Evolutionary conservation across 352 stramenopile species (phyloP).

Genomic region (Globisporangium orthogonon): DNA sequence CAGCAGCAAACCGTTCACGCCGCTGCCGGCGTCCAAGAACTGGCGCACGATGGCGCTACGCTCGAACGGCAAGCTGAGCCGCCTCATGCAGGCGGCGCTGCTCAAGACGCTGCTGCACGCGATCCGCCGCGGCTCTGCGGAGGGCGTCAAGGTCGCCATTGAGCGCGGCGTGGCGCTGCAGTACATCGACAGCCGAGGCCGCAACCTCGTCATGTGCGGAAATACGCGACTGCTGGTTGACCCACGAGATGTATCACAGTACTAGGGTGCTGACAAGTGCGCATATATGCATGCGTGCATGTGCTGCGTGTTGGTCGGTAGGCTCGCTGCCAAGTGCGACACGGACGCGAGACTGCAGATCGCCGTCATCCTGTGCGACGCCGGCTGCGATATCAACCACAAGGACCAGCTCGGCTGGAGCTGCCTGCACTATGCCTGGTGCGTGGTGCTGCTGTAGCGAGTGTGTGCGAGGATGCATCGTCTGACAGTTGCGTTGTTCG

Average conservation of each 20-base stretch:
- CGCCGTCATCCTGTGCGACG: conserved; percentile 78
- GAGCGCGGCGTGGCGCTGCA: conserved; percentile 71
- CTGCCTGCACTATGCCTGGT: conserved; percentile 86
- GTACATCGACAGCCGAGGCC: conserved; percentile 68
- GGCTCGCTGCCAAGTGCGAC: conserved; percentile 74
- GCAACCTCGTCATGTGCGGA: conserved; percentile 78
- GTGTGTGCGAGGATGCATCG: background rate
- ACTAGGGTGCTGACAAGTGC: background rate
- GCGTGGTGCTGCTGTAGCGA: conserved; percentile 2
- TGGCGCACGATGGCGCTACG: conserved; percentile 47
- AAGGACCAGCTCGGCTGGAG: conserved; percentile 78
- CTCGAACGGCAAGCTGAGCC: conserved; percentile 59
- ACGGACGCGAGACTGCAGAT: conserved; percentile 76
- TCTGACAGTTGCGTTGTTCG: background rate
- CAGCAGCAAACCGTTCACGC: conserved; percentile 31
- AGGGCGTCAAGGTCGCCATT: conserved; percentile 81
- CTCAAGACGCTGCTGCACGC: conserved; percentile 83
- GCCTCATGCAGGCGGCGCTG: conserved; percentile 74
- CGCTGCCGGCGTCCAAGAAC: conserved; percentile 33
- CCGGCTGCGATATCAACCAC: conserved; percentile 83
- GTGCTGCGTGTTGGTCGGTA: conserved; percentile 7
- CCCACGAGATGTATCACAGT: too few species aligned
- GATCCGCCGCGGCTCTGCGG: conserved; percentile 66
- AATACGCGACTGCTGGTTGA: background rate
- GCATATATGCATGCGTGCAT: background rate